Evolutionary conservation across 2,329 filamentous ascomycete species (phyloP).

Genomic region (Fulvia fulva): DNA sequence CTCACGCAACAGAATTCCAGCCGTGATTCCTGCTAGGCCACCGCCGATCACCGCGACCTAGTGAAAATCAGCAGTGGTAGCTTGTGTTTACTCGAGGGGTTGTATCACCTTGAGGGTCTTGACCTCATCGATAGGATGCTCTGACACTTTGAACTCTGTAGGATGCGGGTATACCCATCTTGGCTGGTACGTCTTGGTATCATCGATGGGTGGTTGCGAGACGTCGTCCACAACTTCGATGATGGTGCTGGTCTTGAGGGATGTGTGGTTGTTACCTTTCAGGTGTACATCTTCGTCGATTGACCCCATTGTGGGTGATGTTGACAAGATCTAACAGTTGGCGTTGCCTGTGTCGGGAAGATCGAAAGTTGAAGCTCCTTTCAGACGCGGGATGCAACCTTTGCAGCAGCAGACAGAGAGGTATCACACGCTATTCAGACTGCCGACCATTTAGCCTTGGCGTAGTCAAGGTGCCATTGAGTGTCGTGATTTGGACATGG

Average conservation of each 20-base stretch:
- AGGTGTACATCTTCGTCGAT: constrained; percentile 1
- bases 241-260: constrained; percentile 7
- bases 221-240: constrained; percentile 7
- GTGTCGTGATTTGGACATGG: not conserved
- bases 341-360: not conserved
- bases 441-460: not conserved
- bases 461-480: not conserved
- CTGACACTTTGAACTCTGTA: constrained; percentile 28
- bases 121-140: constrained; percentile 29
- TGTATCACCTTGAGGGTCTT: constrained; percentile 22
- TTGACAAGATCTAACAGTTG: not conserved
- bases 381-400: not conserved
- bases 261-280: not conserved
- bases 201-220: not conserved
- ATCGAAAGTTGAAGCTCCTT: not conserved
- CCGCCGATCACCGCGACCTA: constrained; percentile 62
- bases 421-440: no score
- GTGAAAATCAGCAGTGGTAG: not conserved
- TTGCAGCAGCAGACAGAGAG: no score
- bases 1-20: constrained; percentile 61
- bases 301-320: constrained; percentile 11
- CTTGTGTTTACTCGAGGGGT: not conserved
- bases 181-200: not conserved
- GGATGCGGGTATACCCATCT: constrained; percentile 27
- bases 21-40: constrained; percentile 59